Base-by-base conservation (phyloP, 2,329 filamentous ascomycete species). In the Ceratocystis cacaofunesta region DNA sequence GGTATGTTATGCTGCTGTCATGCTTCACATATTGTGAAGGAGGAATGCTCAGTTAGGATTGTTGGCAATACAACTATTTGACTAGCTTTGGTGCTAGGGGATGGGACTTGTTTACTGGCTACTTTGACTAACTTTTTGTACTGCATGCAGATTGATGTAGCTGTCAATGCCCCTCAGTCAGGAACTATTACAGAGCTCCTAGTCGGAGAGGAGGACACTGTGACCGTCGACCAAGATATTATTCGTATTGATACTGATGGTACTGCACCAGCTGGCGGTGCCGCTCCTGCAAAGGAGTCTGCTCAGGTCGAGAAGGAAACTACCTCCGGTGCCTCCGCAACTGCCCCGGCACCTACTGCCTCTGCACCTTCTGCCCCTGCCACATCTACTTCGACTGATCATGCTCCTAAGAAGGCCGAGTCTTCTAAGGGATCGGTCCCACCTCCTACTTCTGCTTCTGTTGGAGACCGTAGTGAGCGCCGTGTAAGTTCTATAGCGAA, bases 151-250 rank as follows among this genome's bases (percentile, higher is more conserved):
- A 97, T 97, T 73, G 94, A 99, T 75, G 90, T 99, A 58, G 87
- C 92, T 30, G 92, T 99, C 73, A 97, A 96, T 76, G 92, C 94
- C 17, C 90, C 94, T 6, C 87, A 92, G 71, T 85, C 92, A 50
- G 94, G 94, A 70, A 89, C 85, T 36, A 90, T 99, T 77, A 95
- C 90, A 76, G 91, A 97, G 76, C 85, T 96, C 66, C 81, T 97
- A 41, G 94, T 87, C 69, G 90, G 85, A 69, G 94, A 97, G 76
- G 94, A 97, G 74, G 94, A 96, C 73, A 97, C 92, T 25, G 94
- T 99, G 48, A 88, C 84, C 8, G 94, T 97, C 66, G 94, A 92
- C 60, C 94, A 99, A 75, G 92, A 96, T 69, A 80, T 99, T 55
- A 82, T 92, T 69, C 90, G 86, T 75, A 76, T 99, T 62, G 92